Base-by-base conservation (phyloP, 139 green algal genomes). In the Marvania coccoides region DNA sequence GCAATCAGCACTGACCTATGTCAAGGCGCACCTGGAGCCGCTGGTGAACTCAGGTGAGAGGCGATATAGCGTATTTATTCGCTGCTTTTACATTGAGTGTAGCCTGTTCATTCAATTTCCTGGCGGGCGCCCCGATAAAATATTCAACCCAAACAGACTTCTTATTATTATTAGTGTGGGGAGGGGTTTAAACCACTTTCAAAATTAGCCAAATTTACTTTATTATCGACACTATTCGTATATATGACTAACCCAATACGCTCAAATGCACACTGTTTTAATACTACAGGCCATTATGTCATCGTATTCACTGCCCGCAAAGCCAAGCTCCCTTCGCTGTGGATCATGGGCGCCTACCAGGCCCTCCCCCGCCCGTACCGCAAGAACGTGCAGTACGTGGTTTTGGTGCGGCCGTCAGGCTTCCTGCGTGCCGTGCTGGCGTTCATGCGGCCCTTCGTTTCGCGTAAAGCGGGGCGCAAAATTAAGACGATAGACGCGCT, bases 381-480 rank as follows among this genome's bases (percentile, higher is more conserved):
- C 45, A 94, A 94, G 71, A 85, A 94, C 61, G 86, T 94, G 29
- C 76, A 89, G 67, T 81, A 82, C 69, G 76, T 94, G 15, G 47
- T 94, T 29, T 61, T 93, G 39, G 82, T 93, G 36, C 60, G 79
- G 47, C 87, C 87, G 8, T 85, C 72, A 45, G 58, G 67, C 15
- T 72, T 81, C 47, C 72, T 88, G 14, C 74, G 73, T 7, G 65
- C 82, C 5, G 58, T 86, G 33, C 60, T 91, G 63, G 63, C 69
- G 12, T 65, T 89, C 37, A 60, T 90, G 47, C 75, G 80, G 30
- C 82, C 85, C 29, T 87, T 92, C 36, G 54, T 90, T 9, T 83
- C 65, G 46, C 71, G 51, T 31, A 92, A 92, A 68, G 85, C 84
- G 9, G 58, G 65, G 37, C 58, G 62, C 54, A 92, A 92, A 64